Evolutionary conservation across 495 filamentous ascomycete species (phyloP).

Genomic region (Neurospora pannonica): DNA sequence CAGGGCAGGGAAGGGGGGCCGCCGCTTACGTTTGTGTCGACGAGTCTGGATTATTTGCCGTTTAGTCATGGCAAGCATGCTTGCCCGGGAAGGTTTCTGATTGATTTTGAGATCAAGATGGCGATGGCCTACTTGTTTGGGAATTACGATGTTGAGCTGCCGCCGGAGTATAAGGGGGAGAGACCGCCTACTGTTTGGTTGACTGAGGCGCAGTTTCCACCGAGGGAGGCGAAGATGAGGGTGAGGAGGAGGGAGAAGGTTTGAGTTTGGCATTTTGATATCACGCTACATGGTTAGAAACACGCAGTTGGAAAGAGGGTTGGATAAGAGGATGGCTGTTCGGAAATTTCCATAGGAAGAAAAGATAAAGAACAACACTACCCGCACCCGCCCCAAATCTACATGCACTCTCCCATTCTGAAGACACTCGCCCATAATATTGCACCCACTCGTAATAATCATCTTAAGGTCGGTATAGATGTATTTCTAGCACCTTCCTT

Average conservation of each 20-base stretch:
- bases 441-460: too few relatives aligned
- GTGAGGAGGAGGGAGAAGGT: constrained; percentile 11
- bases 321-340: too few relatives aligned
- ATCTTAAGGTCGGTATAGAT: too few relatives aligned
- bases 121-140: constrained; percentile 23
- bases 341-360: too few relatives aligned
- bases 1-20: constrained; percentile 8
- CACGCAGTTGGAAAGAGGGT: too few relatives aligned
- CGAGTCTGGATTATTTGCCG: constrained; percentile 9
- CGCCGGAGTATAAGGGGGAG: constrained; percentile 18
- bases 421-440: too few relatives aligned
- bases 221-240: constrained; percentile 17
- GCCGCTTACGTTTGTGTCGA: constrained; percentile 4
- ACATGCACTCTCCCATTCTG: too few relatives aligned
- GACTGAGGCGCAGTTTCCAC: constrained; percentile 20
- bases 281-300: too few relatives aligned
- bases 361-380: too few relatives aligned
- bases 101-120: constrained; percentile 32
- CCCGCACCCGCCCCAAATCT: too few relatives aligned
- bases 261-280: background rate
- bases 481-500: too few relatives aligned
- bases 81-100: constrained; percentile 38
- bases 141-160: constrained; percentile 33
- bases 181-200: constrained; percentile 23
- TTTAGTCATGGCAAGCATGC: constrained; percentile 39